These are phyloP conservation scores for Arabidopsis hybrid DNA, from an alignment of 441 rosid species.

Conservation along the genomic window DNA sequence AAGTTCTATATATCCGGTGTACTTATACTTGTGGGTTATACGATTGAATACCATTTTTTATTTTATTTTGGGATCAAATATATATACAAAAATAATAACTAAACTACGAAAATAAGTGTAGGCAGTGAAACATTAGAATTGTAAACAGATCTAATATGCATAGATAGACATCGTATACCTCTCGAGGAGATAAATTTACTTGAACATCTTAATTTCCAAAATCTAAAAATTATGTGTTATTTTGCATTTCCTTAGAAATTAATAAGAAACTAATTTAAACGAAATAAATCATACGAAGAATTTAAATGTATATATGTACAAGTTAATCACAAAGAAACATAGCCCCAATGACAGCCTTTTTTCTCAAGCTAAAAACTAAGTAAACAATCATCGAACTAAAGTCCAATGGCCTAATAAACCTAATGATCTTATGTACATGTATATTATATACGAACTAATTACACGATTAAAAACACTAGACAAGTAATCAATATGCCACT, in stretches of 20 bases:
- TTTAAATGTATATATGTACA: slow-evolving; percentile 22
- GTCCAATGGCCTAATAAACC: slow-evolving; percentile 35
- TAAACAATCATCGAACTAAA: slow-evolving; percentile 36
- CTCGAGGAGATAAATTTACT: background rate
- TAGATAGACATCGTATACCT: background rate
- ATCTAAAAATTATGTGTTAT: background rate
- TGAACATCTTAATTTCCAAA: background rate
- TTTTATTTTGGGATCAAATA: too few species aligned
- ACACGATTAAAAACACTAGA: slow-evolving; percentile 24
- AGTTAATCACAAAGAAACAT: slow-evolving; percentile 33
- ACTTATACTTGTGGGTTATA: background rate
- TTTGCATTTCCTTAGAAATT: background rate
- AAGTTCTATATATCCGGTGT: background rate
- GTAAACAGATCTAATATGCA: background rate
- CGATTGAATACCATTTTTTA: background rate
- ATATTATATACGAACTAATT: slow-evolving; percentile 24
- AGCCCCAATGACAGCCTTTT: slow-evolving; percentile 20
- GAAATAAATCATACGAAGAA: slow-evolving; percentile 10
- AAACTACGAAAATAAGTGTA: background rate
- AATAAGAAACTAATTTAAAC: background rate
- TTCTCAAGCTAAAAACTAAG: slow-evolving; percentile 31
- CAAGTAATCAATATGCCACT: slow-evolving; percentile 28
- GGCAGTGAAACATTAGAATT: background rate
- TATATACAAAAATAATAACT: too few species aligned
- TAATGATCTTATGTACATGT: slow-evolving; percentile 21